A percentile compares a stretch with the other conserved stretches of the same genome.
Evolutionary conservation across 163 green algal species (phyloP).

Genomic region (Botryococcus braunii): DNA sequence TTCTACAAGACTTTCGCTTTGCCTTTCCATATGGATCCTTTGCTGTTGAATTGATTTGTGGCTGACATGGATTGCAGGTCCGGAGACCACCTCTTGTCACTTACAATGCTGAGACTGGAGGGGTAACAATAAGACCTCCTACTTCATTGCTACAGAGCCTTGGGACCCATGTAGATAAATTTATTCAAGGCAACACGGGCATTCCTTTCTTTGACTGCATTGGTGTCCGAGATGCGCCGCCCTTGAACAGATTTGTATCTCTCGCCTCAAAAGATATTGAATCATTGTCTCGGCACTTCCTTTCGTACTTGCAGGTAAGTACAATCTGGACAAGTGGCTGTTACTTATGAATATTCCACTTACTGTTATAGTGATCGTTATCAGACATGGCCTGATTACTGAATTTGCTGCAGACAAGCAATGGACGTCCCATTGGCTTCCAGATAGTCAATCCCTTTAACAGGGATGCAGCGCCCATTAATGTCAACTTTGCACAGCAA

Average conservation of each 20-base stretch:
- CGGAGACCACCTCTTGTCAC: neutral
- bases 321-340: too few relatives aligned
- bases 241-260: conserved; percentile 7
- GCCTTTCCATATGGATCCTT: too few relatives aligned
- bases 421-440: too few relatives aligned
- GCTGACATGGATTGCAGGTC: too few relatives aligned
- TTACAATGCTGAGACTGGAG: conserved; percentile 5
- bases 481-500: neutral
- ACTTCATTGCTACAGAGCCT: neutral
- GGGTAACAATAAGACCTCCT: conserved; percentile 1
- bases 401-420: too few relatives aligned
- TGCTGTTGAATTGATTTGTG: too few relatives aligned
- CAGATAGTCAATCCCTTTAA: conserved; percentile 8
- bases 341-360: too few relatives aligned
- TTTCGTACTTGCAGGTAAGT: conserved; percentile 10
- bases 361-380: too few relatives aligned
- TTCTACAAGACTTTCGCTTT: too few relatives aligned
- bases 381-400: too few relatives aligned
- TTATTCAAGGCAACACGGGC: neutral
- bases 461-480: conserved; percentile 7
- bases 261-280: neutral
- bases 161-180: conserved; percentile 1
- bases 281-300: conserved; percentile 1
- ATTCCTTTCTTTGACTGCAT: conserved; percentile 12
- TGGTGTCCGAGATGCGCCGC: neutral